Base-by-base conservation (phyloP, 1,284 basidiomycete genomes). In the Porodaedalea pini region DNA sequence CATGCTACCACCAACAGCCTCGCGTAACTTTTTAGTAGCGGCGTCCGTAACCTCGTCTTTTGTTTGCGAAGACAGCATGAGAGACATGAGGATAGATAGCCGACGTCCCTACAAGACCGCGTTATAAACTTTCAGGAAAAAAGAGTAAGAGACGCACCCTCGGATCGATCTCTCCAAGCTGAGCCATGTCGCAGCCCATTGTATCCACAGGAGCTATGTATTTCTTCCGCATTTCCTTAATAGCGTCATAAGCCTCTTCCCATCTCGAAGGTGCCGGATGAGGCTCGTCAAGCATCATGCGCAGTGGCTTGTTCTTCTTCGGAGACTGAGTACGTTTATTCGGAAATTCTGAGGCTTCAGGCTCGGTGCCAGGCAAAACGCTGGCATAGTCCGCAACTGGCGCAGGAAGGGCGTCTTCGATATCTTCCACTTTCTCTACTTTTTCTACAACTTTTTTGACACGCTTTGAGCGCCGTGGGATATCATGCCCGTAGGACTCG, bases 11-110 rank as follows among this genome's bases (percentile, higher is more conserved):
- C 90, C 87, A 0, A 99, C 70, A 0, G 82, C 82, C 0, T 71
- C 68, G 19, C 94, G 86, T 1, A 99, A 78, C 62, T 88, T 90
- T 2, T 75, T 69, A 0, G 97, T 85, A 0, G 96, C 96, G 1
- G 88, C 83, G 52, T 92, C 85, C 0, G 92, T 96, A 11, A 94
- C 87, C 64, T 92, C 85, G 68, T 96, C 92, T 70, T 96, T 98
- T 2, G 96, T 98, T 71, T 98, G 94, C 1, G 92, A 92, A 10
- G 91, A 94, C 3, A 98, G 81, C 92, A 98, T 98, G 53, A 99
- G 79, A 2, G 94, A 94, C 7, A 99, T 82, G 21, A 98, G 83
- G 2, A 90, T 92, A 3, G 92, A 81, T 57, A 94, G 90, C 1
- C 94, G 82, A 48, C 83, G 79, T 54, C 87, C 90, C 88, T 92